These are phyloP conservation scores for Chlamydomonas sp. DNA, from an alignment of 139 green algal genomes.

Conservation along the genomic window DNA sequence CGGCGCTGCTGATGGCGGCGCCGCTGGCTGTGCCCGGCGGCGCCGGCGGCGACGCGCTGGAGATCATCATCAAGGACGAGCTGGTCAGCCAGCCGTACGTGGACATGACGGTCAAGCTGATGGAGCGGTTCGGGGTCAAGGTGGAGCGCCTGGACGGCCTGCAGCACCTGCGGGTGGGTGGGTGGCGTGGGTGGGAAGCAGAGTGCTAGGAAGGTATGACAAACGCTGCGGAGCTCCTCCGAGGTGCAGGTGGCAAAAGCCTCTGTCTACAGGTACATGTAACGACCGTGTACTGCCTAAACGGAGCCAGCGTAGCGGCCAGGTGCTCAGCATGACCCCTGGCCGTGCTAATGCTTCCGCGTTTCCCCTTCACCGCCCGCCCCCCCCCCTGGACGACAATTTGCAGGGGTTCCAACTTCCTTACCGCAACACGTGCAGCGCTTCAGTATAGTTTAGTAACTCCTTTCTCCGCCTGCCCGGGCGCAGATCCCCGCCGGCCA, in stretches of 20 bases:
- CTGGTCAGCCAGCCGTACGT: conserved; percentile 97
- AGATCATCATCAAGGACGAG: conserved; percentile 92
- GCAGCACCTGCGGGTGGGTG: conserved; percentile 74
- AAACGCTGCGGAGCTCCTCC: background rate
- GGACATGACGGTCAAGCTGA: conserved; percentile 98
- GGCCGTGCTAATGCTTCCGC: no score
- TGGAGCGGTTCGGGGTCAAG: conserved; percentile 92
- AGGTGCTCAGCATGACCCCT: no score
- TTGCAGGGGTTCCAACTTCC: no score
- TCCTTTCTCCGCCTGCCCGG: background rate
- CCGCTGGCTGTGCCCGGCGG: conserved; percentile 80
- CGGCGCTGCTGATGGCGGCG: conserved; percentile 96
- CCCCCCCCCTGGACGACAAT: no score
- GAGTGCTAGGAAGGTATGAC: background rate
- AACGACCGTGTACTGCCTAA: no score
- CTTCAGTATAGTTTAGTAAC: no score
- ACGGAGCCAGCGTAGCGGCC: no score
- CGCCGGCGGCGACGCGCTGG: conserved; percentile 65
- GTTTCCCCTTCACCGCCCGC: no score
- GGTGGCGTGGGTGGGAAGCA: background rate
- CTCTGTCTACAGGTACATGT: no score
- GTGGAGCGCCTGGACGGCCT: conserved; percentile 84
- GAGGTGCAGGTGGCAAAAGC: no score
- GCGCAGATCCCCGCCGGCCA: conserved; percentile 56
- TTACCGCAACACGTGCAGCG: no score